A percentile compares a stretch with the other conserved stretches of the same genome.
Evolutionary conservation across 352 stramenopile genomes (phyloP).

Genomic region (Phytophthora multivora): DNA sequence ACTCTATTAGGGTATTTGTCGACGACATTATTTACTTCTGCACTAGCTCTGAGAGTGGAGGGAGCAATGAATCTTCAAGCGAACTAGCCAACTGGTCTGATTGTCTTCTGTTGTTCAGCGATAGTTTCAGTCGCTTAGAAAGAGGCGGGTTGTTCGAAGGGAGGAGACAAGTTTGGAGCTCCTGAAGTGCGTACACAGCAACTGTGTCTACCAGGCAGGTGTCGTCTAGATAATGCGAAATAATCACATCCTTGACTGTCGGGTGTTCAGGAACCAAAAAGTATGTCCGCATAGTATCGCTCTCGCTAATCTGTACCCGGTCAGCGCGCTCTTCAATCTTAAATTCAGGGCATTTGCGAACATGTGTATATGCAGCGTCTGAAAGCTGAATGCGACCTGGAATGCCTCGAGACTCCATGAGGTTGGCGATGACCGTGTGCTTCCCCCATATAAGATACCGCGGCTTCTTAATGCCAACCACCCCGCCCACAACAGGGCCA

Average conservation of each 20-base stretch:
- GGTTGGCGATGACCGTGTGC: constrained; percentile 79
- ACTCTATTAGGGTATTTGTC: constrained; percentile 3
- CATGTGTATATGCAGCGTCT: constrained; percentile 59
- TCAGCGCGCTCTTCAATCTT: constrained; percentile 48
- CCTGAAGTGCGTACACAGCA: constrained; percentile 46
- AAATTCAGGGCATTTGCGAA: constrained; percentile 61
- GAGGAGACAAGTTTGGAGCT: constrained; percentile 59
- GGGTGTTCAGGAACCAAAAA: constrained; percentile 52
- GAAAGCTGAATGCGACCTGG: constrained; percentile 68
- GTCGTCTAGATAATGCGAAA: constrained; percentile 52
- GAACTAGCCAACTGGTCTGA: constrained; percentile 24
- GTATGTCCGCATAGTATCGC: constrained; percentile 55
- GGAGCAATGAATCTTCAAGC: neutral
- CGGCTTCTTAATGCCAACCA: constrained; percentile 86
- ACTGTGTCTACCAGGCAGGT: constrained; percentile 26
- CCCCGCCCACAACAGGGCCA: constrained; percentile 77
- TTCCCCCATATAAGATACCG: constrained; percentile 88
- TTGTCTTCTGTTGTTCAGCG: constrained; percentile 19
- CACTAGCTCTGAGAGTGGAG: neutral
- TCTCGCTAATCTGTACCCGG: constrained; percentile 62
- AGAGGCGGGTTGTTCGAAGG: constrained; percentile 57
- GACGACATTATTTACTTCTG: neutral
- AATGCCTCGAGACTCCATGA: constrained; percentile 74
- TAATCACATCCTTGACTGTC: constrained; percentile 55
- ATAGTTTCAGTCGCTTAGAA: constrained; percentile 50